These are phyloP conservation scores for Populus hybrid DNA, from an alignment of 441 rosid genomes.

Conservation along the genomic window DNA sequence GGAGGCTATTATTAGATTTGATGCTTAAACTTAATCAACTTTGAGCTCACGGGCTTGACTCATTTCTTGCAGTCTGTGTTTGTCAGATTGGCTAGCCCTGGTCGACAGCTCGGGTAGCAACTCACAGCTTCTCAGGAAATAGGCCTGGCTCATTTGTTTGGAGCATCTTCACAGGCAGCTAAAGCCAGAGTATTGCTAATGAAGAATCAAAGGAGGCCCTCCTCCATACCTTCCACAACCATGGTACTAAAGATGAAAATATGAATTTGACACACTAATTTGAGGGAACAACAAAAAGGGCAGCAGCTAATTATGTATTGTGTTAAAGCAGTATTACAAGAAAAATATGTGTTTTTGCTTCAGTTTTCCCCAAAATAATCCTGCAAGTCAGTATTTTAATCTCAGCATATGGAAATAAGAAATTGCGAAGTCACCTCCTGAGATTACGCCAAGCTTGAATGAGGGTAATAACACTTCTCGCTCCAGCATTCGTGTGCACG, in stretches of 20 bases:
- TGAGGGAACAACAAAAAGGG: background rate
- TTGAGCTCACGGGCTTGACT: background rate
- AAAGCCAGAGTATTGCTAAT: background rate
- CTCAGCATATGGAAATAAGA: background rate
- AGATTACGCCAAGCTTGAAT: too few relatives aligned
- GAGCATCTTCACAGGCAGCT: background rate
- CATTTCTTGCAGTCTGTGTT: background rate
- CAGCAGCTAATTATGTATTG: background rate
- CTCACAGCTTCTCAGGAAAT: background rate
- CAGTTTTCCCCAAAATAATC: background rate
- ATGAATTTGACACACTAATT: background rate
- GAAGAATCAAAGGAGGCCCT: background rate
- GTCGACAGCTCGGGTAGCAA: background rate
- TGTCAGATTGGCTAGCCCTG: background rate
- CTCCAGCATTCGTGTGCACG: background rate
- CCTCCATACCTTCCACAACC: background rate
- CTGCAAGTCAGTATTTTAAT: background rate
- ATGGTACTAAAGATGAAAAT: background rate
- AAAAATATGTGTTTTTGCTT: background rate
- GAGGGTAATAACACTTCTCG: background rate
- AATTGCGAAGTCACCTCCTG: background rate
- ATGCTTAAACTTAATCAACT: too few relatives aligned
- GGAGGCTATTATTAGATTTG: too few relatives aligned
- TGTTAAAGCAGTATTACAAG: background rate
- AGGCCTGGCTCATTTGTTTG: background rate